Evolutionary conservation across 1,284 basidiomycete genomes (phyloP), one percentile per base, ranked within the genome.

Genomic region (Pyrrhoderma lamaoense): DNA sequence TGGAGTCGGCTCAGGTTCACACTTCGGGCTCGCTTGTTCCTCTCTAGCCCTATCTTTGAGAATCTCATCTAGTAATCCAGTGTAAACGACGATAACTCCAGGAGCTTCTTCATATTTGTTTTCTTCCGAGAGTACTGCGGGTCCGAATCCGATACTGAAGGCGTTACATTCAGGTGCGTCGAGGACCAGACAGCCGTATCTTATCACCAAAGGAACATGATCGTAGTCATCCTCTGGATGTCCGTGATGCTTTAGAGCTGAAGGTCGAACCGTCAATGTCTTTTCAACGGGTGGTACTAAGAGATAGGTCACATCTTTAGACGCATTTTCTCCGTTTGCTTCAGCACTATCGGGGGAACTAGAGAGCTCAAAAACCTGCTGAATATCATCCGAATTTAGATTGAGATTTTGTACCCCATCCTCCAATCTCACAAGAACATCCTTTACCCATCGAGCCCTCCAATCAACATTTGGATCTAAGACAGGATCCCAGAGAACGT

Each of bases 21-120:
- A 8, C 14, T 25, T 23, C 27, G 11, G 11, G 27, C 27, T 31
- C 27, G 27, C 11, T 31, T n/a, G n/a, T n/a, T 31, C 27, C 11
- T 31, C 27, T 5, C 27, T 31, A 16, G n/a, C 5, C 3, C 34
- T 42, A n/a, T n/a, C 19, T 31, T 11, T 31, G 19, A 48, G n/a
- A 13, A 44, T 43, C 19, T 53, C 39, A 22, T 48, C 40, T 14
- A 48, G 16, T 14, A 44, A 31, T 16, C 52, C 52, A 8, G 52
- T 49, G n/a, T 43, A 49, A 22, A 49, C 52, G 21, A 53, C 47
- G 14, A 53, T 47, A n/a, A 53, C 52, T 13, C 51, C 51, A 8
- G 51, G 51, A 11, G 51, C 51, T 18, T 53, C 47, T 39, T 48
- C 46, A 36, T 37, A 25, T 18, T 35, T 37, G n/a, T 31, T 45